Conservation (phyloP, 441 rosid species). For the Sinapis alba region DNA sequence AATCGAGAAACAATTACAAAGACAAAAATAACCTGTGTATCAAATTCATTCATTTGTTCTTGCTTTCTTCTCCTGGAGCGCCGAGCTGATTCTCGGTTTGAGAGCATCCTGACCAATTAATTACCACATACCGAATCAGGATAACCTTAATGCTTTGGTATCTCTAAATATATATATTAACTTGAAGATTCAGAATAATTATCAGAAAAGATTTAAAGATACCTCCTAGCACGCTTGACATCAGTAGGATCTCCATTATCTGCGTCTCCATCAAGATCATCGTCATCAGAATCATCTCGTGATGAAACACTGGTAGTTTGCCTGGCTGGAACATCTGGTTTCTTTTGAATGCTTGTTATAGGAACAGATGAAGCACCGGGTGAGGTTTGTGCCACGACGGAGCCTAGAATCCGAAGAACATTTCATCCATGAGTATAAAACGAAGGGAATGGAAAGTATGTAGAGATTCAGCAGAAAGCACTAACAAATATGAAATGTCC, state of each 20-base stretch:
- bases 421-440: no score
- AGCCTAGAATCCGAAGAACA: no score
- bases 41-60: slow-evolving; percentile 86
- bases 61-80: slow-evolving; percentile 95
- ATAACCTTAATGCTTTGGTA: background rate
- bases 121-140: background rate
- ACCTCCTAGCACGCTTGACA: background rate
- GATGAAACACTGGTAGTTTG: background rate
- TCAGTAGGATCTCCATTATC: slow-evolving; percentile 1
- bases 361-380: slow-evolving; percentile 43
- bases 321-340: slow-evolving; percentile 38
- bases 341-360: slow-evolving; percentile 46
- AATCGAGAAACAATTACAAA: background rate
- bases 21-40: slow-evolving; percentile 70
- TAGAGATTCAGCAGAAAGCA: no score
- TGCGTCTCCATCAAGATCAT: background rate
- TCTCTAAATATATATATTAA: background rate
- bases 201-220: background rate
- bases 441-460: no score
- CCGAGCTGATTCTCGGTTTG: slow-evolving; percentile 97
- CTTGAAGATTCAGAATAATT: slow-evolving; percentile 2
- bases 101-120: slow-evolving; percentile 64
- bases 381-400: slow-evolving; percentile 43
- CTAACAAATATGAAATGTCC: no score
- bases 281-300: background rate